phyloP scores from a whole-genome alignment of 352 stramenopile genomes.

The Phytophthora hibernalis region DNA sequence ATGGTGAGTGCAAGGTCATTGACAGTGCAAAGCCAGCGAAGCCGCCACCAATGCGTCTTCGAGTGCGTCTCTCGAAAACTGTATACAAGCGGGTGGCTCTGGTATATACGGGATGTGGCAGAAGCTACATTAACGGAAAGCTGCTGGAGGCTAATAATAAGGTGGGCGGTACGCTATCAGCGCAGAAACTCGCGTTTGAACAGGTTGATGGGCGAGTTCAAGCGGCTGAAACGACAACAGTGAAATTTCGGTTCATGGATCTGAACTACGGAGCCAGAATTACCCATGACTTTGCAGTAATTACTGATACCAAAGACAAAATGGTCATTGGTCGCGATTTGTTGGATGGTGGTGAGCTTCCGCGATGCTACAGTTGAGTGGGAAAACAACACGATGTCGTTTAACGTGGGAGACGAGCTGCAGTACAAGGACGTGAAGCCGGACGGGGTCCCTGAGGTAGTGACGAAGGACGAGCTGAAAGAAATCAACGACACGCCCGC shows the following conservation, averaged over 20 bases:
- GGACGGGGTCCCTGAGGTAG: background rate
- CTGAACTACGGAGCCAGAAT: slow-evolving; percentile 5
- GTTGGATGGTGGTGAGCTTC: background rate
- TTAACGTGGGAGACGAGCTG: background rate
- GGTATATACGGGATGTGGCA: no score
- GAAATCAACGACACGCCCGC: background rate
- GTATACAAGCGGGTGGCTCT: background rate
- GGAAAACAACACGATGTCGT: background rate
- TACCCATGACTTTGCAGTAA: background rate
- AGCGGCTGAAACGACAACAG: background rate
- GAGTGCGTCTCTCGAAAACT: background rate
- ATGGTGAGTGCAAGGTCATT: slow-evolving; percentile 2
- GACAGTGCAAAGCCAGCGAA: background rate
- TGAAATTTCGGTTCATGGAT: slow-evolving; percentile 6
- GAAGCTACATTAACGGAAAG: background rate
- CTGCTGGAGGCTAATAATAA: background rate
- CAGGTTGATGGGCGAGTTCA: slow-evolving; percentile 1
- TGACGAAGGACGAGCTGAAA: background rate
- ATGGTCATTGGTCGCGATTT: slow-evolving; percentile 10
- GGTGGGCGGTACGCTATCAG: background rate
- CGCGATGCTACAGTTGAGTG: background rate
- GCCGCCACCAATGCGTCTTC: background rate
- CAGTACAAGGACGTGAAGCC: no score
- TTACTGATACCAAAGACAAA: background rate
- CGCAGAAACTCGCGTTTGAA: background rate